Percentiles rank a stretch among this genome's conserved stretches.
Conservation (phyloP, 148 eudicot species). For the Rhododendron mucronatum region DNA sequence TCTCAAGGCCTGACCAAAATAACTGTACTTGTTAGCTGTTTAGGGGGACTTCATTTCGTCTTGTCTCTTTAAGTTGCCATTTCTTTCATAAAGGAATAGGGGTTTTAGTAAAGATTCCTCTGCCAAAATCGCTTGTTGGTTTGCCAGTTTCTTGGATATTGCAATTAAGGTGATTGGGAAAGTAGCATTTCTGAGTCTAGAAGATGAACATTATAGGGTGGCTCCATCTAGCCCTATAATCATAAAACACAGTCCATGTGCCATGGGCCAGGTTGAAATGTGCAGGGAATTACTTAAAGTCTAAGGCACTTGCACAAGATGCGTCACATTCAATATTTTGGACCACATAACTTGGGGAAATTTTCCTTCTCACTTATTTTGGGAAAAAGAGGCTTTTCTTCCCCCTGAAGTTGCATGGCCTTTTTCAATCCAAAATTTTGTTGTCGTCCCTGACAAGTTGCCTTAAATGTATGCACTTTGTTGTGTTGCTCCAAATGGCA, state of each 20-base stretch:
- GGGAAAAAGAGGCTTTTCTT: background rate
- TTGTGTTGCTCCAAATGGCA: background rate
- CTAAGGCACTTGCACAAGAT: background rate
- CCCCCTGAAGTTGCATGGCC: background rate
- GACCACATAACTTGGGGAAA: constrained; percentile 5
- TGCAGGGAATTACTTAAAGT: background rate
- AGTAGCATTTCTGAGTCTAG: background rate
- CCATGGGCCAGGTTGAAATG: background rate
- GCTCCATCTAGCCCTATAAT: background rate
- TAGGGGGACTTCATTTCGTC: background rate
- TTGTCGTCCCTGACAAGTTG: background rate
- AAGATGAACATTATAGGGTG: background rate
- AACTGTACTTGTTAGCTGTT: background rate
- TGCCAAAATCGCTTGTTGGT: background rate
- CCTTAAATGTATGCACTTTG: background rate
- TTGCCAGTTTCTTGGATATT: background rate
- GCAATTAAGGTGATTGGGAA: background rate
- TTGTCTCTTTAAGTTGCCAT: background rate
- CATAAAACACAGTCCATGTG: background rate
- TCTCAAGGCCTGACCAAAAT: background rate
- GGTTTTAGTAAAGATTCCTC: background rate
- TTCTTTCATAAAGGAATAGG: background rate
- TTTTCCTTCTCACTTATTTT: background rate
- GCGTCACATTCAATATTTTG: constrained; percentile 1
- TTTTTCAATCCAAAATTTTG: background rate